A percentile compares a stretch with the other conserved stretches of the same genome.
Conservation (phyloP, 306 rosid genomes). For the Prunus mume region DNA sequence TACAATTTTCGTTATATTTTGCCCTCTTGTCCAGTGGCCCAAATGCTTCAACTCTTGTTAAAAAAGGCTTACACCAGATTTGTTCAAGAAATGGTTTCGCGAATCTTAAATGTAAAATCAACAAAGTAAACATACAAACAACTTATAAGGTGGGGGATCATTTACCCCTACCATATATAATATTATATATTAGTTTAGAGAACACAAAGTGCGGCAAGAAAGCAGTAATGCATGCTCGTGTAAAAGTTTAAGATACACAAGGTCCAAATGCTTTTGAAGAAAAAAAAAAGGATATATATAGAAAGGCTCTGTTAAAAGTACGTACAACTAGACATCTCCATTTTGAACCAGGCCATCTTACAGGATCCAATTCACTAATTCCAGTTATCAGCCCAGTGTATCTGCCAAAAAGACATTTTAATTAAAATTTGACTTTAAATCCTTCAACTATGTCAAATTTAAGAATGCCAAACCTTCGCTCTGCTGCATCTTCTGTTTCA, state of each 20-base stretch:
- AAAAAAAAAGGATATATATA: background rate
- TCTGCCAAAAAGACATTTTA: constrained; percentile 36
- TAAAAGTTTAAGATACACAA: background rate
- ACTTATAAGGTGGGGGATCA: background rate
- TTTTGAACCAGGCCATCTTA: constrained; percentile 86
- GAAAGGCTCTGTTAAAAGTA: background rate
- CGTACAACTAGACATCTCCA: constrained; percentile 86
- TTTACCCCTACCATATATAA: background rate
- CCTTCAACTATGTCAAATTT: constrained; percentile 2
- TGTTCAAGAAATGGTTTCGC: background rate
- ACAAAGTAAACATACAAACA: background rate
- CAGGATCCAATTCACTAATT: constrained; percentile 66
- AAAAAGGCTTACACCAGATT: background rate
- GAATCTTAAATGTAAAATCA: background rate
- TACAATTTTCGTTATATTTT: background rate
- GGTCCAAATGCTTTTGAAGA: background rate
- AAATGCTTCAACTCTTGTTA: background rate
- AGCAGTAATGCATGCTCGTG: background rate
- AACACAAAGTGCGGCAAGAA: background rate
- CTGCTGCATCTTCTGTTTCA: constrained; percentile 88
- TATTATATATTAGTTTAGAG: background rate
- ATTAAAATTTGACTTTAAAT: constrained; percentile 2
- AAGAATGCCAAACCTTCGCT: constrained; percentile 57
- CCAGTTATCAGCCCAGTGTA: constrained; percentile 78
- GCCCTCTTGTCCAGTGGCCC: background rate